These are phyloP conservation scores for Coelastrella sp. DNA, from an alignment of 139 green algal species.

Conservation along the genomic window DNA sequence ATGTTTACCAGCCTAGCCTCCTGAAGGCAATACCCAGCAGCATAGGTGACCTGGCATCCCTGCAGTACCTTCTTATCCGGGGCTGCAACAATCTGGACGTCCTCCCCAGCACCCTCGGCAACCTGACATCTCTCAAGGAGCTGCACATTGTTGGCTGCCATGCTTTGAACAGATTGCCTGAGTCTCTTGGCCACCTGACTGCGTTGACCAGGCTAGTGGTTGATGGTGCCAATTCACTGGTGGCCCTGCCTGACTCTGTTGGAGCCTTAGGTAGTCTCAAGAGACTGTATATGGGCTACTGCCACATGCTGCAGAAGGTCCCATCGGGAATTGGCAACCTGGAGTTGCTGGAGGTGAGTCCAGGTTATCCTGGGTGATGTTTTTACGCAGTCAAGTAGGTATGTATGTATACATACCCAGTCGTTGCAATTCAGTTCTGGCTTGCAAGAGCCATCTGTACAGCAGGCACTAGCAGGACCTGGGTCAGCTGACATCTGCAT, in stretches of 20 bases:
- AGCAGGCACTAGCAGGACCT: too few species aligned
- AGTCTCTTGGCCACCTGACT: not conserved
- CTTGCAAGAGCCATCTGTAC: too few species aligned
- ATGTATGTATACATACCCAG: too few species aligned
- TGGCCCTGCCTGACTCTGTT: not conserved
- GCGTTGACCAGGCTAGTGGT: not conserved
- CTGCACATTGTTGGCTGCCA: not conserved
- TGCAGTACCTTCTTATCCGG: not conserved
- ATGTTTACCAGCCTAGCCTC: not conserved
- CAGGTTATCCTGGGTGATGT: too few species aligned
- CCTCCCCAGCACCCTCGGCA: not conserved
- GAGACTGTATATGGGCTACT: not conserved
- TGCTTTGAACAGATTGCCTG: not conserved
- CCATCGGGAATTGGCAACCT: not conserved
- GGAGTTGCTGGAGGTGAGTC: not conserved
- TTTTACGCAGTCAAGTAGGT: too few species aligned
- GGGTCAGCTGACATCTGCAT: too few species aligned
- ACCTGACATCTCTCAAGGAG: not conserved
- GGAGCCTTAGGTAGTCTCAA: not conserved
- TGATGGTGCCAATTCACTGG: not conserved
- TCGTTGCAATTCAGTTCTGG: too few species aligned
- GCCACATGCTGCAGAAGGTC: not conserved
- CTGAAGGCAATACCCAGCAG: not conserved
- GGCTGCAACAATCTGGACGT: not conserved
- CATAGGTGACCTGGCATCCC: not conserved